Percentiles rank a stretch among this genome's conserved stretches.
Conservation (phyloP, 2,329 filamentous ascomycete genomes). For the Colletotrichum chrysophilum region DNA sequence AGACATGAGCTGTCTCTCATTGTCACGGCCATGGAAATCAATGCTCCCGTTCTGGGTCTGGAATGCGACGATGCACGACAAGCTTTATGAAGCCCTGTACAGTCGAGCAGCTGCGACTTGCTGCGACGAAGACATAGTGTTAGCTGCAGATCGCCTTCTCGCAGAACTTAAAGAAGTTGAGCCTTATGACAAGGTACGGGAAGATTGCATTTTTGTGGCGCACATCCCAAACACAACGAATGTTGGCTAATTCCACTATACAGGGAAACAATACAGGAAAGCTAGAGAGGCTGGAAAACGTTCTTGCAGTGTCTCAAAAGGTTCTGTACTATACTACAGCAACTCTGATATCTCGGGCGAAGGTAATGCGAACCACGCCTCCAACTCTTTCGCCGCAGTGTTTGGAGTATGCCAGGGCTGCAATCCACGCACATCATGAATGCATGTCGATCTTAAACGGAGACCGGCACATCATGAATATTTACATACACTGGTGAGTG, state of each 20-base stretch:
- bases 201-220: neutral
- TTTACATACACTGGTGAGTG: neutral
- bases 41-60: conserved; percentile 50
- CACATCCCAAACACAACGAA: neutral
- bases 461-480: neutral
- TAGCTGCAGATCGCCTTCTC: neutral
- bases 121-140: neutral
- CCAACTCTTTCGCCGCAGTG: neutral
- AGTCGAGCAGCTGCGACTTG: neutral
- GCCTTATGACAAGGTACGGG: neutral
- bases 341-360: neutral
- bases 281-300: neutral
- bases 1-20: conserved; percentile 29
- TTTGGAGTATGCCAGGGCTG: neutral
- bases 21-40: conserved; percentile 39
- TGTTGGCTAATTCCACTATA: fast-evolving
- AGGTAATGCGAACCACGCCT: neutral
- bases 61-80: conserved; percentile 52
- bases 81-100: conserved; percentile 47
- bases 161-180: neutral
- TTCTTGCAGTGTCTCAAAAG: neutral
- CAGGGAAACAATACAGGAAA: neutral
- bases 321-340: neutral
- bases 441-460: neutral
- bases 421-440: neutral